Conservation (phyloP, 257 asterid species). For the Haberlea rhodopensis region DNA sequence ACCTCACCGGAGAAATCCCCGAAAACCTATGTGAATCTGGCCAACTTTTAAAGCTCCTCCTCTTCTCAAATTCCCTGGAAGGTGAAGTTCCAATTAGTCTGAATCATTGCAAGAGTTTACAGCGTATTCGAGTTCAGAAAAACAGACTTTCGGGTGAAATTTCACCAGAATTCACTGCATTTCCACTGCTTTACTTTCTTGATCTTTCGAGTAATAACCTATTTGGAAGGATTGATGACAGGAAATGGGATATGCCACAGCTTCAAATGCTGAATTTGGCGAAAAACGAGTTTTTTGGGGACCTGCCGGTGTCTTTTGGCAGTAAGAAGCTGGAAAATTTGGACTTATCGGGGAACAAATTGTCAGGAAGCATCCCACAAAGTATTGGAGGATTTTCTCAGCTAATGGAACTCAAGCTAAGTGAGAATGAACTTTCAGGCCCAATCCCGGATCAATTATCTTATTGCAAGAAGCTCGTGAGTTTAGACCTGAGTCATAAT, state of each 20-base stretch:
- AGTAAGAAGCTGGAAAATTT: conserved; percentile 56
- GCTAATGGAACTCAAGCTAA: conserved; percentile 50
- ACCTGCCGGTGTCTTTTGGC: conserved; percentile 55
- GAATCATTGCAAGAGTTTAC: conserved; percentile 56
- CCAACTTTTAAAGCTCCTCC: conserved; percentile 61
- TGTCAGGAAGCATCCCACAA: conserved; percentile 54
- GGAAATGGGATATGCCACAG: conserved; percentile 67
- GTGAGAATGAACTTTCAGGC: conserved; percentile 53
- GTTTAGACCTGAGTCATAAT: conserved; percentile 63
- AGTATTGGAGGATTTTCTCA: conserved; percentile 45
- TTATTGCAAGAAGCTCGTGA: conserved; percentile 65
- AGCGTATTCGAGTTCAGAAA: conserved; percentile 65
- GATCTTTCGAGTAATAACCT: conserved; percentile 62
- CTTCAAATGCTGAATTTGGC: conserved; percentile 80
- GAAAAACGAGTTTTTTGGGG: conserved; percentile 45
- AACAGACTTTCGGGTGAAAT: conserved; percentile 57
- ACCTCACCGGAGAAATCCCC: conserved; percentile 66
- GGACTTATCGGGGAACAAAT: conserved; percentile 57
- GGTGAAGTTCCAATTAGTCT: conserved; percentile 60
- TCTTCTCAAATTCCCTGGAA: conserved; percentile 64
- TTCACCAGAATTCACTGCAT: conserved; percentile 43
- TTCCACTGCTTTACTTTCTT: conserved; percentile 66
- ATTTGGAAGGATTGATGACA: conserved; percentile 43
- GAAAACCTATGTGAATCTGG: conserved; percentile 50
- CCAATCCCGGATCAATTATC: conserved; percentile 59